Conservation (phyloP, 2,329 filamentous ascomycete species). For the Epichloe uncinata region DNA sequence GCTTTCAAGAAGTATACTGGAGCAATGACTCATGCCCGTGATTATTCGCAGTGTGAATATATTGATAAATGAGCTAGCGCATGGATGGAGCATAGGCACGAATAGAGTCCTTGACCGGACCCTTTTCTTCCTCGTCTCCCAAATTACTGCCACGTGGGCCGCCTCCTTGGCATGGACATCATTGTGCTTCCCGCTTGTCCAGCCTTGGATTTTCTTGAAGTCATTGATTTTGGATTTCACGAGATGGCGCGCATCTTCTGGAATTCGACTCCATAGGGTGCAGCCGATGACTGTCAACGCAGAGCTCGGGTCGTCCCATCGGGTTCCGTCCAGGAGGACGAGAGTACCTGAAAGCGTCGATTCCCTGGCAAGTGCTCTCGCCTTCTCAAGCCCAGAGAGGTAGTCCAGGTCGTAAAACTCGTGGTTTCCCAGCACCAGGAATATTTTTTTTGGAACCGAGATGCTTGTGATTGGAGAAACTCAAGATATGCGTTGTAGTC, state of each 20-base stretch:
- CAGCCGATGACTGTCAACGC: constrained; percentile 41
- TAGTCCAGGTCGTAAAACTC: constrained; percentile 36
- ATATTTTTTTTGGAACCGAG: constrained; percentile 24
- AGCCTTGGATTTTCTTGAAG: constrained; percentile 37
- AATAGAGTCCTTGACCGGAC: too few species aligned
- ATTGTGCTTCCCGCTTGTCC: constrained; percentile 38
- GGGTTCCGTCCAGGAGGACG: constrained; percentile 28
- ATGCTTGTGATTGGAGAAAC: constrained; percentile 30
- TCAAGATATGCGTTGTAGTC: constrained; percentile 30
- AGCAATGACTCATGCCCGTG: too few species aligned
- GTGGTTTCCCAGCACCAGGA: constrained; percentile 39
- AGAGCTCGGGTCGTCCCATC: constrained; percentile 26
- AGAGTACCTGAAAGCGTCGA: constrained; percentile 23
- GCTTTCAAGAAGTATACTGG: too few species aligned
- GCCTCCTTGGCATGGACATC: constrained; percentile 6
- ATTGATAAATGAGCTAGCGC: too few species aligned
- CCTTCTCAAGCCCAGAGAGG: constrained; percentile 22
- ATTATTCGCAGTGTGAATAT: constrained; percentile 9
- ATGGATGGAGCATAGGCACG: too few species aligned
- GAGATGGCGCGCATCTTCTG: constrained; percentile 21
- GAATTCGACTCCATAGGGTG: constrained; percentile 41
- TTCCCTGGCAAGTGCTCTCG: constrained; percentile 25
- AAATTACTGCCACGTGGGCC: too few species aligned
- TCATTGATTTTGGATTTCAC: constrained; percentile 36
- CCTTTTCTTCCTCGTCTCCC: too few species aligned